Conservation (phyloP, 768 basidiomycete species). For the Pleurotus sapidus region DNA sequence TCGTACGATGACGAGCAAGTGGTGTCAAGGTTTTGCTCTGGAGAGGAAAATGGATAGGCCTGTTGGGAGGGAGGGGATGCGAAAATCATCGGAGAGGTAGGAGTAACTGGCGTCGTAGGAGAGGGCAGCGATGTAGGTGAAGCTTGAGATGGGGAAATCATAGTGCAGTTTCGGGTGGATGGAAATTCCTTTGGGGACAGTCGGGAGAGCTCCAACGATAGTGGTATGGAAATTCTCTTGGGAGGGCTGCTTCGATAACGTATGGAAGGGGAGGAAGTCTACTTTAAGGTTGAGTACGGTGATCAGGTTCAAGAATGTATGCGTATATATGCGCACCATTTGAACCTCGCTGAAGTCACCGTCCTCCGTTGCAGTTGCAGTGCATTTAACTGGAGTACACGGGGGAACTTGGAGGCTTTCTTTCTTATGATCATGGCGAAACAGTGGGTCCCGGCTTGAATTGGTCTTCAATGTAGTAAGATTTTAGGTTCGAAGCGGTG, state of each 20-base stretch:
- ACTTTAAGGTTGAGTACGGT: not conserved
- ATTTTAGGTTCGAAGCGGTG: not conserved
- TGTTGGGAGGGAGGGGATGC: constrained; percentile 23
- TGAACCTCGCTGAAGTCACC: not conserved
- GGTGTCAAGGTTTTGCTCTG: constrained; percentile 10
- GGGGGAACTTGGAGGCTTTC: not conserved
- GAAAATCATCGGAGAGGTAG: constrained; percentile 20
- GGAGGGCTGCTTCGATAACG: not conserved
- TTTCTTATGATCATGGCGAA: not conserved
- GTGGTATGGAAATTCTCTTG: too few relatives aligned
- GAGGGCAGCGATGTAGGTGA: constrained; percentile 4
- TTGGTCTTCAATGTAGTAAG: not conserved
- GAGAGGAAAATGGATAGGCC: constrained; percentile 11
- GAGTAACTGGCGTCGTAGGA: constrained; percentile 3
- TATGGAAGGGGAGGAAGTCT: not conserved
- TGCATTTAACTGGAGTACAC: not conserved
- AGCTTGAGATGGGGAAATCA: not conserved
- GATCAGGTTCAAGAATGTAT: not conserved
- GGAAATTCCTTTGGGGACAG: too few relatives aligned
- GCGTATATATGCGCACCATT: constrained; percentile 7
- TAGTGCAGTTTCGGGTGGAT: not conserved
- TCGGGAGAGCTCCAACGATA: too few relatives aligned
- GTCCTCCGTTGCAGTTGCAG: not conserved
- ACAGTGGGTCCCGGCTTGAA: not conserved
- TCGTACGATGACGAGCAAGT: constrained; percentile 16